Conservation (phyloP, 768 basidiomycete genomes). For the Chalciporus chontae region DNA sequence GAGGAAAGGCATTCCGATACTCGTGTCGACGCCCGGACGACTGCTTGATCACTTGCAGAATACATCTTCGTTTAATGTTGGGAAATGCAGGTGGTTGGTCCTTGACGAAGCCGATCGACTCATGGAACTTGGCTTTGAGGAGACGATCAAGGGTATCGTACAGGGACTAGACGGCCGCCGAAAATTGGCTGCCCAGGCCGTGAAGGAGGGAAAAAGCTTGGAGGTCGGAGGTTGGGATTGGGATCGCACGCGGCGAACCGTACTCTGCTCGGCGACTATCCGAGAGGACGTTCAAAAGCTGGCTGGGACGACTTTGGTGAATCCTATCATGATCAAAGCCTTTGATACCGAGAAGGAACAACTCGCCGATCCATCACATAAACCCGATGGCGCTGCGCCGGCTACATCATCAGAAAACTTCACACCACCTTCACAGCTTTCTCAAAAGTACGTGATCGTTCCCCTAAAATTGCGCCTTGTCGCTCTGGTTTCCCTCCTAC, state of each 20-base stretch:
- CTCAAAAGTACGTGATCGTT: conserved; percentile 85
- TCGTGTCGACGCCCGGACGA: conserved; percentile 94
- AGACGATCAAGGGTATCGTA: conserved; percentile 88
- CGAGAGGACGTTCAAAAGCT: conserved; percentile 92
- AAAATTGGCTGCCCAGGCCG: conserved; percentile 65
- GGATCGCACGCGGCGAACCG: conserved; percentile 70
- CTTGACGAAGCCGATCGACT: conserved; percentile 96
- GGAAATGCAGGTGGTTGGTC: conserved; percentile 93
- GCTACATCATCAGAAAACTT: conserved; percentile 53
- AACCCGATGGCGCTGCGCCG: conserved; percentile 12
- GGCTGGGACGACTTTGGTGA: conserved; percentile 73
- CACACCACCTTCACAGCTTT: conserved; percentile 90
- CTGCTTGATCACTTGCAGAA: conserved; percentile 96
- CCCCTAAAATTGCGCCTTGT: conserved; percentile 96
- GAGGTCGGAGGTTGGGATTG: conserved; percentile 89
- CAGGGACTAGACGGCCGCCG: conserved; percentile 80
- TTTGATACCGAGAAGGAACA: conserved; percentile 44
- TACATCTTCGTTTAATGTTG: conserved; percentile 87
- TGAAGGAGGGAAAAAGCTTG: conserved; percentile 59
- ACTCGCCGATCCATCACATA: conserved; percentile 1
- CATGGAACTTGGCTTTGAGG: conserved; percentile 98
- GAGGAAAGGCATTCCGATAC: conserved; percentile 90
- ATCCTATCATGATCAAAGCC: conserved; percentile 84
- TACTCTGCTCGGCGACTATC: conserved; percentile 96
- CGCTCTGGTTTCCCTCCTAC: conserved; percentile 79